Percentiles rank a stretch among this genome's conserved stretches.
These are phyloP conservation scores for Pseudogymnoascus sp. DNA, from an alignment of 2,329 filamentous ascomycete species.

Conservation along the genomic window DNA sequence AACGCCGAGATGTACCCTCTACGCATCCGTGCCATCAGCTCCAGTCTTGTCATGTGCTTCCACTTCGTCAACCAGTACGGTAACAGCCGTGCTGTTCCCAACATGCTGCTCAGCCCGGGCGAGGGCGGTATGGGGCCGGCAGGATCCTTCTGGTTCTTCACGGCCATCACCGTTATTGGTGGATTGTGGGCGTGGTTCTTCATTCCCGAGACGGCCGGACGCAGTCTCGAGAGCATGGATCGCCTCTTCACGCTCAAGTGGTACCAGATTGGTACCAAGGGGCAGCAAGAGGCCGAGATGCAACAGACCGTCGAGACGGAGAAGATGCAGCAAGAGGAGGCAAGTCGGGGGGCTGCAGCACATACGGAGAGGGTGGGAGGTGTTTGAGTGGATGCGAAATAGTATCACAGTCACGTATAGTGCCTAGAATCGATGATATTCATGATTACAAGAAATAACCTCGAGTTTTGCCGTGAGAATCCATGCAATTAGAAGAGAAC, in stretches of 20 bases:
- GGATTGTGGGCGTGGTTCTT: constrained; percentile 64
- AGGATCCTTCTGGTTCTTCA: constrained; percentile 74
- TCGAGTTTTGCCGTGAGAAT: not conserved
- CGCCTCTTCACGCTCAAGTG: constrained; percentile 64
- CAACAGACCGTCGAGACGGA: constrained; percentile 37
- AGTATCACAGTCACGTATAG: constrained; percentile 2
- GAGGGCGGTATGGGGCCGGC: constrained; percentile 42
- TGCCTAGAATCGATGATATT: not conserved
- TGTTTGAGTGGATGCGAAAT: not conserved
- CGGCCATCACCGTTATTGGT: constrained; percentile 58
- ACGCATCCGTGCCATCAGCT: constrained; percentile 62
- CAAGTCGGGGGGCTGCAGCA: not conserved
- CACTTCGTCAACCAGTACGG: constrained; percentile 76
- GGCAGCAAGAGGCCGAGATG: constrained; percentile 44
- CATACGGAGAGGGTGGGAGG: constrained; percentile 11
- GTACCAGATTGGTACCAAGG: constrained; percentile 61
- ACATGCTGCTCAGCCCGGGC: constrained; percentile 53
- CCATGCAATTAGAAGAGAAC: not conserved
- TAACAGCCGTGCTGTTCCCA: constrained; percentile 65
- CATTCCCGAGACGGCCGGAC: constrained; percentile 64
- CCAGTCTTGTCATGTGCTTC: constrained; percentile 66
- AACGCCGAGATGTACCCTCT: constrained; percentile 73
- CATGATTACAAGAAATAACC: not conserved
- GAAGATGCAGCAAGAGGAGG: constrained; percentile 36
- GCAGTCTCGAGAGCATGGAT: constrained; percentile 63